These are phyloP conservation scores for Tephrocybe sp. DNA, from an alignment of 768 basidiomycete species.

Conservation along the genomic window DNA sequence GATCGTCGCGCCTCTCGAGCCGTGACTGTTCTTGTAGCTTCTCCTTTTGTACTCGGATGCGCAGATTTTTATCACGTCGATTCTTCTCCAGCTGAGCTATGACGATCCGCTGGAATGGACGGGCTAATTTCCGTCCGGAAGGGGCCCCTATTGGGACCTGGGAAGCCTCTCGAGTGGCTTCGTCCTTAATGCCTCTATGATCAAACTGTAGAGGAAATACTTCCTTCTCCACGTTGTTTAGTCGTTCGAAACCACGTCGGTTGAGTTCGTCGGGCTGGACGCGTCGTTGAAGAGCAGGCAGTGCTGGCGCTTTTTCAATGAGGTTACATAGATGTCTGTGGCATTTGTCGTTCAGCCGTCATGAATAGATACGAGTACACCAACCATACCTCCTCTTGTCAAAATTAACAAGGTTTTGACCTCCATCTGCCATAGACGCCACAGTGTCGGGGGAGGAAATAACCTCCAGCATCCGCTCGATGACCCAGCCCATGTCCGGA, in stretches of 20 bases:
- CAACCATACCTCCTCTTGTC: constrained; percentile 73
- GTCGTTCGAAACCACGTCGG: constrained; percentile 69
- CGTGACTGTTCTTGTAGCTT: constrained; percentile 74
- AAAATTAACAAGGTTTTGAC: constrained; percentile 68
- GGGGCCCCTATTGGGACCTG: constrained; percentile 41
- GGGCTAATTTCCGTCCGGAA: constrained; percentile 52
- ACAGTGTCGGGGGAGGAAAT: constrained; percentile 73
- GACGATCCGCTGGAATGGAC: constrained; percentile 69
- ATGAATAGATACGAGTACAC: neutral
- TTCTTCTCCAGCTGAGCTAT: constrained; percentile 76
- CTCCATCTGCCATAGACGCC: constrained; percentile 51
- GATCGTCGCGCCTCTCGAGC: constrained; percentile 72
- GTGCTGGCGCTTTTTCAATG: constrained; percentile 51
- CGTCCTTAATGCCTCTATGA: constrained; percentile 71
- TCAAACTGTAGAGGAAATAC: constrained; percentile 64
- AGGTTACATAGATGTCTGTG: constrained; percentile 67
- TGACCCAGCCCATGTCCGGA: constrained; percentile 79
- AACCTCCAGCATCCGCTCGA: constrained; percentile 81
- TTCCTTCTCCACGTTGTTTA: constrained; percentile 76
- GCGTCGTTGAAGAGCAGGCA: constrained; percentile 42
- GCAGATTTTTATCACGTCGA: constrained; percentile 71
- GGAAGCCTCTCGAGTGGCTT: constrained; percentile 64
- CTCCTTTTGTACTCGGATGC: constrained; percentile 71
- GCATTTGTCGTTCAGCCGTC: constrained; percentile 16
- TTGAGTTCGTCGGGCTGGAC: constrained; percentile 56